Evolutionary conservation across 2,329 filamentous ascomycete species (phyloP), one percentile per base, ranked within the genome.

Genomic region (Akanthomyces lecanii): DNA sequence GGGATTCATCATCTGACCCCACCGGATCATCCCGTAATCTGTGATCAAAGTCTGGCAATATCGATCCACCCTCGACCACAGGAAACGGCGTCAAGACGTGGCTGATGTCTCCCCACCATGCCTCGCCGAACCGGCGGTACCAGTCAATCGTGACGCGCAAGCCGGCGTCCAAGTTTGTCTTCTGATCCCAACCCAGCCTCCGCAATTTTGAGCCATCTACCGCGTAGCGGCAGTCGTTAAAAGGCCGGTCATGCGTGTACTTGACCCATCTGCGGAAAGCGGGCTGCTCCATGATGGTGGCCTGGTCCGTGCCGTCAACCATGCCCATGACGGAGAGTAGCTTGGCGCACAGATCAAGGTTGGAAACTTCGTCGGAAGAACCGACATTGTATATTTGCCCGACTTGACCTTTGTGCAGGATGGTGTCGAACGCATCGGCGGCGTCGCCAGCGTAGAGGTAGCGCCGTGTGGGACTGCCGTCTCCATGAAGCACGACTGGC

Each of bases 381-480:
- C 89, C 88, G 11, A 95, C 89, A 67, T 95, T 95, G 80, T 95
- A 95, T 65, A 90, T 85, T 70, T 92, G 88, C 1, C 90, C 90
- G 40, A 90, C 79, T 56, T 82, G 77, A 23, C 91, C 91, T 69
- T 86, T 87, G 80, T 95, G 91, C 28, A 95, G 81, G 69, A 95
- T 92, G 0, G 89, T 92, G 76, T 95, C 90, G 69, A 94, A 89
- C 2, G 90, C 91, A 70, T 94, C 89, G 4, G 89, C 89, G 2
- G 90, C 90, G 71, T 95, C 91, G 10, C 86, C 88, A 2, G 89
- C 91, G 69, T 88, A 94, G 10, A 95, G 82, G 71, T 93, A 95
- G 62, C 89, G 82, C 36, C 91, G 83, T 0, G 88, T 90, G 14
- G 89, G 88, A 40, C 83, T 87, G 36, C 91, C 91, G 67, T 92